A percentile compares a stretch with the other conserved stretches of the same genome.
Conservation (phyloP, 169 alveolate species). For the Theileria sp. region DNA sequence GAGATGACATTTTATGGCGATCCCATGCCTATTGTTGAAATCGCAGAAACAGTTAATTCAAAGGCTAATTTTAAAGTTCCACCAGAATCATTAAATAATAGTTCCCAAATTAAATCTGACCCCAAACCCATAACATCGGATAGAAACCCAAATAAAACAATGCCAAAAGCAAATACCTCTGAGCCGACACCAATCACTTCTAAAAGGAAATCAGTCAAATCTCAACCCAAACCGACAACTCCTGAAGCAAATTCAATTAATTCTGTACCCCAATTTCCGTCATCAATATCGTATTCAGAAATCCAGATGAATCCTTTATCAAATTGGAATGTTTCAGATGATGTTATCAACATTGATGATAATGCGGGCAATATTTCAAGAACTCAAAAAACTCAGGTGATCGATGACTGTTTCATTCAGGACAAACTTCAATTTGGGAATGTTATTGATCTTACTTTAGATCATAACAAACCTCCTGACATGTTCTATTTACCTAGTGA, state of each 20-base stretch:
- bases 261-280: no score
- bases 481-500: not conserved
- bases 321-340: not conserved
- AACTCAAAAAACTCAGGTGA: not conserved
- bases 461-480: not conserved
- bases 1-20: conserved; percentile 26
- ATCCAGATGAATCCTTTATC: not conserved
- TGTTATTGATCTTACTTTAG: not conserved
- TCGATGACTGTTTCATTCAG: not conserved
- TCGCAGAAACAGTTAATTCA: not conserved
- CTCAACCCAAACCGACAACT: not conserved
- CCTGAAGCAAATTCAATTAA: not conserved
- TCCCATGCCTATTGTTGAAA: not conserved
- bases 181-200: no score
- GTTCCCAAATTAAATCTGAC: not conserved
- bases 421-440: not conserved
- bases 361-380: not conserved
- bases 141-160: no score
- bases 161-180: no score
- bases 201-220: no score
- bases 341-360: not conserved
- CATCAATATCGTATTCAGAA: not conserved
- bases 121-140: no score
- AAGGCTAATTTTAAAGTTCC: not conserved
- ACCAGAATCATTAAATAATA: not conserved